A percentile compares a stretch with the other conserved stretches of the same genome.
These are phyloP conservation scores for Iberis pinnata DNA, from an alignment of 345 rosid genomes.

Conservation along the genomic window DNA sequence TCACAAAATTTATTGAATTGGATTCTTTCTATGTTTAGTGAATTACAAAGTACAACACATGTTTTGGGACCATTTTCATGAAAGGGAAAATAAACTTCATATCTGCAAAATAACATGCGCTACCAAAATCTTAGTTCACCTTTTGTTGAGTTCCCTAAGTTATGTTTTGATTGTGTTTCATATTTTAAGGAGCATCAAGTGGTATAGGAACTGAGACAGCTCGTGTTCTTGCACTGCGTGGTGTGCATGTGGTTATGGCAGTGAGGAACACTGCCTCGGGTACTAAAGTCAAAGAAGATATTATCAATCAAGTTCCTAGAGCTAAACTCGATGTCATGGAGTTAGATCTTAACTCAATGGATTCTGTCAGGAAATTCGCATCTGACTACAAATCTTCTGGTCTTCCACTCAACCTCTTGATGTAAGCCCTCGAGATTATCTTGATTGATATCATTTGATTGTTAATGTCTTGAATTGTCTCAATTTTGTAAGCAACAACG, in stretches of 20 bases:
- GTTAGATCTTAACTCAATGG: conserved; percentile 57
- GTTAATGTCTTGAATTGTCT: conserved; percentile 1
- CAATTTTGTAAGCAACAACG: conserved; percentile 34
- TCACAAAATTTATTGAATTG: too few relatives aligned
- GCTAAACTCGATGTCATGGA: conserved; percentile 64
- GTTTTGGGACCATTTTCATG: too few relatives aligned
- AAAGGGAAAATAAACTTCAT: too few relatives aligned
- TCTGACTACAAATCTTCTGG: conserved; percentile 43
- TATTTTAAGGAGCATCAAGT: conserved; percentile 54
- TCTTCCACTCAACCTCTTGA: conserved; percentile 53
- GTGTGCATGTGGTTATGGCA: conserved; percentile 56
- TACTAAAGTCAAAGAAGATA: conserved; percentile 40
- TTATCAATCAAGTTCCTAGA: conserved; percentile 39
- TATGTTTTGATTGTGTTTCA: neutral
- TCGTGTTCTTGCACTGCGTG: conserved; percentile 56
- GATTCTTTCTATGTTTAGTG: too few relatives aligned
- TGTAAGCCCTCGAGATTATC: conserved; percentile 28
- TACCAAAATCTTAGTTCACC: too few relatives aligned
- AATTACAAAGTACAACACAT: too few relatives aligned
- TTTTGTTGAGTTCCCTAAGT: too few relatives aligned
- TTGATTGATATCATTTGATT: neutral
- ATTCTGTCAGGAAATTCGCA: conserved; percentile 51
- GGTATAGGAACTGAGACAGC: conserved; percentile 62
- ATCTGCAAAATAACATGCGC: too few relatives aligned
- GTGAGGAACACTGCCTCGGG: conserved; percentile 54